phyloP scores from a whole-genome alignment of 2,329 filamentous ascomycete genomes.

The Thelonectria olida region DNA sequence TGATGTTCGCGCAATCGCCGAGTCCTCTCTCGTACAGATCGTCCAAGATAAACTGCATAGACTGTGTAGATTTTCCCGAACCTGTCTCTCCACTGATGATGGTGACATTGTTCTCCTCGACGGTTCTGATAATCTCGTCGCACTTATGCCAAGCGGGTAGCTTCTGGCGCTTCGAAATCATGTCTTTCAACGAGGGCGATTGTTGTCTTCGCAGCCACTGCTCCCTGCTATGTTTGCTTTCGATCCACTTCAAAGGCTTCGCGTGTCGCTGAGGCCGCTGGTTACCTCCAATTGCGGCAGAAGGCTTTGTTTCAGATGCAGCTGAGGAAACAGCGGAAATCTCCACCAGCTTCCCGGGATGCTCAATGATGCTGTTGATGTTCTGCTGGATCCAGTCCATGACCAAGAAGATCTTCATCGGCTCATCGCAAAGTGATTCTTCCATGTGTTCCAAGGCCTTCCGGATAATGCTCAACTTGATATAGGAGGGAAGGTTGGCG shows the following conservation, averaged over 20 bases:
- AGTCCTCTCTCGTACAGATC: slow-evolving; percentile 82
- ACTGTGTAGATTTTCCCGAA: slow-evolving; percentile 96
- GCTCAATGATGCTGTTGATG: slow-evolving; percentile 82
- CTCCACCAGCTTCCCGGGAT: slow-evolving; percentile 84
- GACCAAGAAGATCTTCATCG: slow-evolving; percentile 88
- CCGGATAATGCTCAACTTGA: slow-evolving; percentile 87
- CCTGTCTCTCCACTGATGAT: slow-evolving; percentile 98
- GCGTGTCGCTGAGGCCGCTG: slow-evolving; percentile 56
- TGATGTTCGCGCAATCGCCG: slow-evolving; percentile 83
- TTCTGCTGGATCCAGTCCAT: slow-evolving; percentile 92
- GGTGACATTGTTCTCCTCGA: slow-evolving; percentile 83
- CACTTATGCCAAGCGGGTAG: slow-evolving; percentile 90
- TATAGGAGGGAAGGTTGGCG: slow-evolving; percentile 85
- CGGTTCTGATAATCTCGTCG: slow-evolving; percentile 78
- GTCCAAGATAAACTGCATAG: slow-evolving; percentile 94
- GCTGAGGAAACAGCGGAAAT: slow-evolving; percentile 82
- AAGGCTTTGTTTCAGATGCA: slow-evolving; percentile 61
- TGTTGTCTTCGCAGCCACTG: slow-evolving; percentile 77
- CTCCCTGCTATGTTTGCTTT: slow-evolving; percentile 67
- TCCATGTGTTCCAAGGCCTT: slow-evolving; percentile 77
- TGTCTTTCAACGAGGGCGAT: slow-evolving; percentile 73
- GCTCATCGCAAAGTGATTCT: slow-evolving; percentile 78
- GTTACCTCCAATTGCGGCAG: slow-evolving; percentile 37
- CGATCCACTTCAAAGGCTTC: slow-evolving; percentile 70
- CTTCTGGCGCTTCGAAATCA: slow-evolving; percentile 76